Percentiles rank a stretch among this genome's conserved stretches.
Evolutionary conservation across 257 asterid species (phyloP).

Genomic region (Sherardia arvensis): DNA sequence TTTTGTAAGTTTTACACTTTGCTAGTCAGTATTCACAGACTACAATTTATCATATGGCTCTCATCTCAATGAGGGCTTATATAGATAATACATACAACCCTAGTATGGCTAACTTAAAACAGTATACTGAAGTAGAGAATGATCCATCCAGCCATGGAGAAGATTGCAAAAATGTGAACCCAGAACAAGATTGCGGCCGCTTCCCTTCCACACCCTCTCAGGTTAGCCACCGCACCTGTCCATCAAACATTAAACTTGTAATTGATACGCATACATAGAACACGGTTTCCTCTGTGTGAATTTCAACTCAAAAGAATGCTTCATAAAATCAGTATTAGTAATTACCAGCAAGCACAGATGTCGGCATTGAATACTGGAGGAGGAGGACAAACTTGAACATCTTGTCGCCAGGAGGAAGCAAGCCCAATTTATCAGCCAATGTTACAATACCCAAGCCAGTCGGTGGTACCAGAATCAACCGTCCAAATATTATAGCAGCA

Average conservation of each 20-base stretch:
- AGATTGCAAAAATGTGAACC: conserved; percentile 90
- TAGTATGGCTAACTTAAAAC: conserved; percentile 30
- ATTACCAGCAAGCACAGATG: conserved; percentile 89
- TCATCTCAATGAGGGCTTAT: background rate
- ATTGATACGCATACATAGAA: too few species aligned
- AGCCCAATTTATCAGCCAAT: conserved; percentile 87
- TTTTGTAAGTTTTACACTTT: background rate
- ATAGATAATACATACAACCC: background rate
- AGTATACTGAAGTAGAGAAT: conserved; percentile 77
- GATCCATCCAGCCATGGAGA: conserved; percentile 99
- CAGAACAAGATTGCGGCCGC: conserved; percentile 92
- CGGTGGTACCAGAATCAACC: conserved; percentile 83
- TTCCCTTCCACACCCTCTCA: conserved; percentile 96
- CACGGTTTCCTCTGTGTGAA: too few species aligned
- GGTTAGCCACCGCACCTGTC: conserved; percentile 91
- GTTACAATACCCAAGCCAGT: conserved; percentile 79
- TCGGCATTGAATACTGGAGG: conserved; percentile 97
- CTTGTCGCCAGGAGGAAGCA: conserved; percentile 78
- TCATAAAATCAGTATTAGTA: too few species aligned
- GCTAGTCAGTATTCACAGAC: conserved; percentile 2
- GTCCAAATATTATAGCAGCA: conserved; percentile 70
- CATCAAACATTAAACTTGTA: background rate
- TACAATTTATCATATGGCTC: too few species aligned
- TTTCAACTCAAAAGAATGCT: too few species aligned
- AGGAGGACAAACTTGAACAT: conserved; percentile 95